Conservation (phyloP, 176 grass and related monocot genomes). For the Lolium perenne region DNA sequence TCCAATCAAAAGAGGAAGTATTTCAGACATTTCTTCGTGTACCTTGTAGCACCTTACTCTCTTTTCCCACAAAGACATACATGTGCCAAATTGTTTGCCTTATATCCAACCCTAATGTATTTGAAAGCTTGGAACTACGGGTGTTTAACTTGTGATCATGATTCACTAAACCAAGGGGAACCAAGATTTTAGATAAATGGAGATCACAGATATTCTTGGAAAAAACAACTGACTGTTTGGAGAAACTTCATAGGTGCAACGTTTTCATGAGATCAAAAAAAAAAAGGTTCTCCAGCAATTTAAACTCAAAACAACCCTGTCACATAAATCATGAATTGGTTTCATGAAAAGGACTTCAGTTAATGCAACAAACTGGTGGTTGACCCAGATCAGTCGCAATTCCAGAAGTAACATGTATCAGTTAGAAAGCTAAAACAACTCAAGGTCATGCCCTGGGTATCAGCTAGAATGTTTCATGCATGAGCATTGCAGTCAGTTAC, state of each 20-base stretch:
- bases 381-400: constrained; percentile 25
- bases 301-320: constrained; percentile 23
- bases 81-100: not conserved
- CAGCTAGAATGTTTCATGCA: constrained; percentile 21
- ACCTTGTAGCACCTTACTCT: not conserved
- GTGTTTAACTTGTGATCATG: constrained; percentile 3
- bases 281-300: not conserved
- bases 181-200: not conserved
- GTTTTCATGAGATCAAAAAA: not conserved
- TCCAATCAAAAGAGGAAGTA: constrained; percentile 42
- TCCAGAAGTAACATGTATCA: constrained; percentile 18
- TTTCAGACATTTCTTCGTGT: constrained; percentile 32
- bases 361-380: constrained; percentile 20
- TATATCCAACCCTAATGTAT: constrained; percentile 22
- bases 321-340: constrained; percentile 15
- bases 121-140: constrained; percentile 32
- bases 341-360: constrained; percentile 16
- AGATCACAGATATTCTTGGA: not conserved
- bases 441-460: constrained; percentile 14
- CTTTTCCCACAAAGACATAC: constrained; percentile 26
- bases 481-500: not conserved
- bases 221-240: not conserved
- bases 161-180: constrained; percentile 21
- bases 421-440: constrained; percentile 31
- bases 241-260: not conserved